These are phyloP conservation scores for Trichophyton benhamiae DNA, from an alignment of 2,329 filamentous ascomycete genomes.

Conservation along the genomic window DNA sequence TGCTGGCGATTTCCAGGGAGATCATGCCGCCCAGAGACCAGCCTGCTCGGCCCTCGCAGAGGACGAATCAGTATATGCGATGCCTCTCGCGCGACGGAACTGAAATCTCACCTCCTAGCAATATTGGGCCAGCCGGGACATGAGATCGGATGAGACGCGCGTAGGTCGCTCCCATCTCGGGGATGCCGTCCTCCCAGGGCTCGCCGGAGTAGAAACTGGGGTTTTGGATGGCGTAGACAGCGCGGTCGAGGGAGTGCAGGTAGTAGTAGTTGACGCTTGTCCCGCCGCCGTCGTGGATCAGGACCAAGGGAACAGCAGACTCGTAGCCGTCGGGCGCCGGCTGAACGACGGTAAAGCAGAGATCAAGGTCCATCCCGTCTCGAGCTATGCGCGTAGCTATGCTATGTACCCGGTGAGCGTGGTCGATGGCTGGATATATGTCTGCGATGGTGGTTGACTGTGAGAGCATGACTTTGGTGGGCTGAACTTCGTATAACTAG, in stretches of 20 bases:
- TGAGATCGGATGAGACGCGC: conserved; percentile 32
- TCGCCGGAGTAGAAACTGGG: conserved; percentile 39
- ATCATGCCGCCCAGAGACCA: conserved; percentile 17
- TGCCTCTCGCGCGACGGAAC: too few relatives aligned
- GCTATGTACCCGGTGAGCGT: background rate
- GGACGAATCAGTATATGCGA: background rate
- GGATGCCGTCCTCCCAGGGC: conserved; percentile 41
- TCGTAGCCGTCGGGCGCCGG: conserved; percentile 6
- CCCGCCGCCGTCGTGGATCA: conserved; percentile 51
- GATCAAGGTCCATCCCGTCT: conserved; percentile 4
- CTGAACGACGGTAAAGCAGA: conserved; percentile 12
- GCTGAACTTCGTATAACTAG: too few relatives aligned
- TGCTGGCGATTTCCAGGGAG: conserved; percentile 15
- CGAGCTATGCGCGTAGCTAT: background rate
- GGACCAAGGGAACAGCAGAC: conserved; percentile 36
- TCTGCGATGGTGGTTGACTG: too few relatives aligned
- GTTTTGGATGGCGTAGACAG: conserved; percentile 45
- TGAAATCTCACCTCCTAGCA: conserved; percentile 13
- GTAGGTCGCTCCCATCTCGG: conserved; percentile 45
- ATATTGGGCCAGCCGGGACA: conserved; percentile 11
- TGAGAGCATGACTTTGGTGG: too few relatives aligned
- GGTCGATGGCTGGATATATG: too few relatives aligned
- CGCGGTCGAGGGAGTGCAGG: conserved; percentile 38
- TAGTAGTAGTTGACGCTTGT: conserved; percentile 48
- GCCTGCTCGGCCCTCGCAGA: conserved; percentile 8